Percentiles rank a stretch among this genome's conserved stretches.
Conservation (phyloP, 345 rosid species). For the Gossypium turneri region DNA sequence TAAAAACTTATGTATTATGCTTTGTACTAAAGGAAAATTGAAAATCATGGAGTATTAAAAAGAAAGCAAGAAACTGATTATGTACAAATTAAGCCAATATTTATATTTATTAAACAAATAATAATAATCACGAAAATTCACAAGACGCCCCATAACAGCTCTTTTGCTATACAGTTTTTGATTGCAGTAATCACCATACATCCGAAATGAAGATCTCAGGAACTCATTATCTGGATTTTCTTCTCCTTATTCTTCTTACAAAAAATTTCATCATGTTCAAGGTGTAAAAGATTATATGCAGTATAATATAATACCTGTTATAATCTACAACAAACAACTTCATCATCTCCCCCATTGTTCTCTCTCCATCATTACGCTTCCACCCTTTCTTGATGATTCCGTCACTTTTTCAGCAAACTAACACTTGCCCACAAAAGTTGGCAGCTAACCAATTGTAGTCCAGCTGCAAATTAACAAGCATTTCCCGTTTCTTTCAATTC, state of each 20-base stretch:
- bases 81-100: background rate
- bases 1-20: background rate
- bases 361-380: background rate
- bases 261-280: background rate
- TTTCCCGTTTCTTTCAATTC: background rate
- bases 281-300: background rate
- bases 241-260: conserved; percentile 19
- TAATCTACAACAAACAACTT: conserved; percentile 16
- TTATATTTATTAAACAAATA: conserved; percentile 7
- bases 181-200: conserved; percentile 1
- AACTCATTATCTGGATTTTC: conserved; percentile 5
- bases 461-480: background rate
- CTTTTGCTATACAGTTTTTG: conserved; percentile 4
- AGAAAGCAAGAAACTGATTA: background rate
- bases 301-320: conserved; percentile 16
- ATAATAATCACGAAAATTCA: background rate
- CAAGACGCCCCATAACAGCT: background rate
- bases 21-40: background rate
- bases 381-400: background rate
- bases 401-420: background rate
- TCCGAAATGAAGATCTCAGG: conserved; percentile 13
- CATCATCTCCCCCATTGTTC: background rate
- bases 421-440: background rate
- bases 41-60: background rate
- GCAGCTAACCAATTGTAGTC: background rate